phyloP scores from a whole-genome alignment of 1,284 basidiomycete species.

The Fistulinella staudtii region DNA sequence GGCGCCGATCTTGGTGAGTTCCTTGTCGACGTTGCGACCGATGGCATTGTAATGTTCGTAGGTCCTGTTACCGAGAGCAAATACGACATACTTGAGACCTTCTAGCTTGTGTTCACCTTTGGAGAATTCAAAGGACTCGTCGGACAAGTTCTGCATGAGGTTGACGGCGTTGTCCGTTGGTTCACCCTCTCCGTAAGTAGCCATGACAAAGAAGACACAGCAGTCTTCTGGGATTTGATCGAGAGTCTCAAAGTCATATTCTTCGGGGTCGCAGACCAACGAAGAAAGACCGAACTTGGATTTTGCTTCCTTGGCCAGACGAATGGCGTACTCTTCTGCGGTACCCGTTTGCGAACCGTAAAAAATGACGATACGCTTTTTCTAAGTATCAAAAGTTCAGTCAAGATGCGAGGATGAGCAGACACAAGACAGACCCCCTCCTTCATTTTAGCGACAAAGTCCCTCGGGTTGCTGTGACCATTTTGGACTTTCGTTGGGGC shows the following conservation, averaged over 20 bases:
- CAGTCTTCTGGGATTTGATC: conserved; percentile 86
- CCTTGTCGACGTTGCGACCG: conserved; percentile 74
- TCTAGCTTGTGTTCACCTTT: conserved; percentile 75
- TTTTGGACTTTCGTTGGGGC: conserved; percentile 45
- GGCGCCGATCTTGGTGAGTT: conserved; percentile 79
- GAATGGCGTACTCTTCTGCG: conserved; percentile 93
- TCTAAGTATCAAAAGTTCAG: conserved; percentile 47
- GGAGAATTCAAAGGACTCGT: conserved; percentile 83
- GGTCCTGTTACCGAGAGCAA: conserved; percentile 92
- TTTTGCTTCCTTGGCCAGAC: conserved; percentile 92
- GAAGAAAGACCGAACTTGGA: conserved; percentile 90
- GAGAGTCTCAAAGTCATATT: conserved; percentile 96
- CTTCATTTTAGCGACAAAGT: conserved; percentile 90
- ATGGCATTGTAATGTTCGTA: conserved; percentile 96
- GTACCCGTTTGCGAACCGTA: conserved; percentile 97
- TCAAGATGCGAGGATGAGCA: background rate
- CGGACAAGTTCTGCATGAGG: conserved; percentile 89
- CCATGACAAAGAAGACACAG: conserved; percentile 91
- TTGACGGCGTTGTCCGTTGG: conserved; percentile 98
- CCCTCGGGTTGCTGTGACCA: conserved; percentile 78
- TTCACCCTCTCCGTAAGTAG: conserved; percentile 98
- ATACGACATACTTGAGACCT: conserved; percentile 93
- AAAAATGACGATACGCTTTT: conserved; percentile 93
- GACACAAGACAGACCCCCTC: conserved; percentile 57
- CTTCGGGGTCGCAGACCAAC: conserved; percentile 92